Evolutionary conservation across 345 rosid species (phyloP).

Genomic region (Noccaea caerulescens): DNA sequence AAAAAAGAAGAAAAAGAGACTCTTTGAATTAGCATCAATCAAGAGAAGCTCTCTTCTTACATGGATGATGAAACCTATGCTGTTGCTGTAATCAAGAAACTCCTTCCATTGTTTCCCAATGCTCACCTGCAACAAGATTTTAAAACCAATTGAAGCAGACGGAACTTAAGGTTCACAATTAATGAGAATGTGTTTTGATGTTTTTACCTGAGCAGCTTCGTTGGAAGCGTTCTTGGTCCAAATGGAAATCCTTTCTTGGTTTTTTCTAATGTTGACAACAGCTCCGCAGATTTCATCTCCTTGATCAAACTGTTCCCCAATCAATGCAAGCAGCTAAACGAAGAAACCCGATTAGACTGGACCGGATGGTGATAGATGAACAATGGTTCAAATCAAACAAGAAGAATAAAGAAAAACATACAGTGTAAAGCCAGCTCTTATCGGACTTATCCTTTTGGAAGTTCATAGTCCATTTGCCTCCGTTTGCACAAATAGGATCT

Average conservation of each 20-base stretch:
- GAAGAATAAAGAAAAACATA: slow-evolving; percentile 36
- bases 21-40: not conserved
- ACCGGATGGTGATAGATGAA: not conserved
- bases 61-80: slow-evolving; percentile 81
- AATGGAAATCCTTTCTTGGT: slow-evolving; percentile 69
- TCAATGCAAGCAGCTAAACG: slow-evolving; percentile 74
- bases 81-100: slow-evolving; percentile 67
- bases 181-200: not conserved
- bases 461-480: slow-evolving; percentile 89
- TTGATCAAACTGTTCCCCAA: slow-evolving; percentile 90
- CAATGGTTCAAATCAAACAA: not conserved
- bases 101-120: slow-evolving; percentile 95
- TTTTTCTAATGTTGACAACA: slow-evolving; percentile 69
- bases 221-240: slow-evolving; percentile 95
- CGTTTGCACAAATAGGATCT: slow-evolving; percentile 92
- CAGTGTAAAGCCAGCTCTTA: slow-evolving; percentile 77
- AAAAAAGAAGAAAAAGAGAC: not conserved
- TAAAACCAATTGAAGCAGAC: not conserved
- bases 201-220: slow-evolving; percentile 81
- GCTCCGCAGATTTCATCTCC: slow-evolving; percentile 98
- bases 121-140: slow-evolving; percentile 57
- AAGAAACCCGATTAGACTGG: slow-evolving; percentile 13
- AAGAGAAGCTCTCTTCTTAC: slow-evolving; percentile 46
- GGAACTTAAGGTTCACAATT: not conserved
- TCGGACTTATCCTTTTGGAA: slow-evolving; percentile 64